Evolutionary conservation across 2,329 filamentous ascomycete genomes (phyloP).

Genomic region (Cytospora paraplurivora): DNA sequence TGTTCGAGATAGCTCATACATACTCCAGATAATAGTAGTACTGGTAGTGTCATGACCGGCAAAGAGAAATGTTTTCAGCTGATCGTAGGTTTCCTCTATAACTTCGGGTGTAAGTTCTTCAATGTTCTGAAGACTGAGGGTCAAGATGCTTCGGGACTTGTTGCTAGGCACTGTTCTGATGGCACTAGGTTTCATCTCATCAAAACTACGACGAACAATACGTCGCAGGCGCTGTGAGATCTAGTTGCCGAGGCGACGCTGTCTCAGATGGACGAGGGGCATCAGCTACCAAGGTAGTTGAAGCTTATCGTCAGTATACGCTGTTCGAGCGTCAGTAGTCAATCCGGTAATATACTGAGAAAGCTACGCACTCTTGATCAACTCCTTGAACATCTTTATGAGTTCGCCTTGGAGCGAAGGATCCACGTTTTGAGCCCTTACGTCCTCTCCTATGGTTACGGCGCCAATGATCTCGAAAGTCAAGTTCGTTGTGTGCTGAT

Average conservation of each 20-base stretch:
- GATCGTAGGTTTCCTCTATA: conserved; percentile 38
- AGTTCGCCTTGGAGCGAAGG: neutral
- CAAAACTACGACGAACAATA: neutral
- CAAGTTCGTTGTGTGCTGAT: conserved; percentile 35
- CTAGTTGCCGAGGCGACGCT: conserved; percentile 16
- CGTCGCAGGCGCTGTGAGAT: neutral
- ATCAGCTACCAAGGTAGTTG: conserved; percentile 32
- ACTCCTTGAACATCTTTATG: neutral
- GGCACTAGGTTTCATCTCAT: neutral
- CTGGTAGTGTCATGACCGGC: conserved; percentile 46
- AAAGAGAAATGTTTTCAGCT: conserved; percentile 44
- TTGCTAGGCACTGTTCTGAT: neutral
- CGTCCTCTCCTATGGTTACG: neutral
- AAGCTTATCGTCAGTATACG: conserved; percentile 1
- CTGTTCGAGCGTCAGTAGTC: neutral
- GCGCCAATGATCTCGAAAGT: conserved; percentile 42
- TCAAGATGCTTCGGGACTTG: conserved; percentile 37
- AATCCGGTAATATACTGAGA: neutral
- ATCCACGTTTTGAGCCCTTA: neutral
- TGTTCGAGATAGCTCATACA: conserved; percentile 41
- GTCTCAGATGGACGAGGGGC: conserved; percentile 24
- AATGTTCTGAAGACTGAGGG: conserved; percentile 37
- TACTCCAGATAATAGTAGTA: conserved; percentile 39
- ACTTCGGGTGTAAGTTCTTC: conserved; percentile 34
- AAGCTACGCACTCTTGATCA: neutral